Conservation (phyloP, 352 stramenopile genomes). For the Phytophthora lateralis region DNA sequence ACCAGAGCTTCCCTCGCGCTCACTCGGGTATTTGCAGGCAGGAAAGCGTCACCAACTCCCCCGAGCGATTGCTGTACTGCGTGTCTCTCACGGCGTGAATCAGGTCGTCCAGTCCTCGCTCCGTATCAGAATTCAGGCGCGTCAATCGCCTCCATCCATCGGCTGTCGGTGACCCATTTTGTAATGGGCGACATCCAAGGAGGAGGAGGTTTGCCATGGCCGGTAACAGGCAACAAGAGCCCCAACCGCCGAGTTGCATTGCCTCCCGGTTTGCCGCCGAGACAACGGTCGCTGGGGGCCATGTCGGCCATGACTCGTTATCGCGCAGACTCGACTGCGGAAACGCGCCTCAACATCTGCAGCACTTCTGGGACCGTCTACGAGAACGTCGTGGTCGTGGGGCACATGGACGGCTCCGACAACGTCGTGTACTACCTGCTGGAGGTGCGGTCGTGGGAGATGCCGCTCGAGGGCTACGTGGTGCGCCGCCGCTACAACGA, state of each 20-base stretch:
- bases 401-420: conserved; percentile 62
- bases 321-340: conserved; percentile 36
- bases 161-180: conserved; percentile 1
- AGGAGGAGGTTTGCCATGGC: conserved; percentile 23
- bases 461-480: conserved; percentile 80
- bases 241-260: conserved; percentile 3
- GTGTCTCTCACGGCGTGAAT: conserved; percentile 8
- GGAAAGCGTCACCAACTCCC: background rate
- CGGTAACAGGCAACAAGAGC: background rate
- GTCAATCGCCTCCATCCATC: conserved; percentile 11
- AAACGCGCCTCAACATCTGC: conserved; percentile 61
- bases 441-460: conserved; percentile 73
- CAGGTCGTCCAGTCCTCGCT: conserved; percentile 7
- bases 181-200: conserved; percentile 25
- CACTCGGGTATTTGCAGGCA: conserved; percentile 22
- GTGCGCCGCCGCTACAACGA: conserved; percentile 79
- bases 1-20: conserved; percentile 8
- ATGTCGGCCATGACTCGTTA: conserved; percentile 32
- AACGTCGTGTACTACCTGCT: conserved; percentile 81
- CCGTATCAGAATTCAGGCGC: conserved; percentile 23
- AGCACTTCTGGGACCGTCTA: conserved; percentile 74
- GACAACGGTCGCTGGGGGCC: conserved; percentile 38
- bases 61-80: background rate
- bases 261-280: conserved; percentile 24
- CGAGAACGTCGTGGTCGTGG: conserved; percentile 75